A percentile compares a stretch with the other conserved stretches of the same genome.
Conservation (phyloP, 495 filamentous ascomycete species). For the Chaetomium fimeti region DNA sequence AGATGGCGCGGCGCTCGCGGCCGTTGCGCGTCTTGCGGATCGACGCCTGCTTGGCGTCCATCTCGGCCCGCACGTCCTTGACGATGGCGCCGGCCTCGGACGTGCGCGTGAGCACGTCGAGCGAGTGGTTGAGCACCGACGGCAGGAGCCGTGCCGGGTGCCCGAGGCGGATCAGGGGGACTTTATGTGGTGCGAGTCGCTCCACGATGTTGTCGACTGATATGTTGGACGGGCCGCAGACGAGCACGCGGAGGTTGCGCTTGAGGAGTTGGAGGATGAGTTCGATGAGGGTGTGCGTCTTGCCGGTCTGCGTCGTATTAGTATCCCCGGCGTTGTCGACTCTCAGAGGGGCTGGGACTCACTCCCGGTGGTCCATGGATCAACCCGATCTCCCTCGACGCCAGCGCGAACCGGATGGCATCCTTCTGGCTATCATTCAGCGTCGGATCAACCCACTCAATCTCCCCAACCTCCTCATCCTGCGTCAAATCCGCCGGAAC, state of each 20-base stretch:
- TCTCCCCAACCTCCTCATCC: slow-evolving; percentile 44
- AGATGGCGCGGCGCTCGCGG: slow-evolving; percentile 76
- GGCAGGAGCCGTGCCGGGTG: slow-evolving; percentile 91
- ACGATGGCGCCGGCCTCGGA: slow-evolving; percentile 88
- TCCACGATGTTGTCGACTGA: slow-evolving; percentile 99
- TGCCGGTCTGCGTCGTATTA: slow-evolving; percentile 63
- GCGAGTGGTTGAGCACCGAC: slow-evolving; percentile 80
- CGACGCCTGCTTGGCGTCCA: slow-evolving; percentile 86
- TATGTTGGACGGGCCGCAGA: slow-evolving; percentile 95
- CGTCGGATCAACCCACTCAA: slow-evolving; percentile 73
- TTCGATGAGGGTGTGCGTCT: slow-evolving; percentile 96
- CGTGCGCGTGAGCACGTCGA: slow-evolving; percentile 89
- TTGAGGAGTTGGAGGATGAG: slow-evolving; percentile 82
- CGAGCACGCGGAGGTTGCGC: slow-evolving; percentile 69
- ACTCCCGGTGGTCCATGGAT: slow-evolving; percentile 93
- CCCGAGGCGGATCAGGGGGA: slow-evolving; percentile 85
- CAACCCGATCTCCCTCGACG: slow-evolving; percentile 77
- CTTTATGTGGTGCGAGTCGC: slow-evolving; percentile 73
- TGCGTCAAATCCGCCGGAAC: slow-evolving; percentile 46
- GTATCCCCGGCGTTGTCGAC: background rate
- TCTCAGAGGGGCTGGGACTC: slow-evolving; percentile 26
- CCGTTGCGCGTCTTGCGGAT: slow-evolving; percentile 84
- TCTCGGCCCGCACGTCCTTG: slow-evolving; percentile 86
- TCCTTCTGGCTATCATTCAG: slow-evolving; percentile 91
- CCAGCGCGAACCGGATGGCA: slow-evolving; percentile 84